Conservation (phyloP, 2,329 filamentous ascomycete genomes). For the Venturia nashicola region DNA sequence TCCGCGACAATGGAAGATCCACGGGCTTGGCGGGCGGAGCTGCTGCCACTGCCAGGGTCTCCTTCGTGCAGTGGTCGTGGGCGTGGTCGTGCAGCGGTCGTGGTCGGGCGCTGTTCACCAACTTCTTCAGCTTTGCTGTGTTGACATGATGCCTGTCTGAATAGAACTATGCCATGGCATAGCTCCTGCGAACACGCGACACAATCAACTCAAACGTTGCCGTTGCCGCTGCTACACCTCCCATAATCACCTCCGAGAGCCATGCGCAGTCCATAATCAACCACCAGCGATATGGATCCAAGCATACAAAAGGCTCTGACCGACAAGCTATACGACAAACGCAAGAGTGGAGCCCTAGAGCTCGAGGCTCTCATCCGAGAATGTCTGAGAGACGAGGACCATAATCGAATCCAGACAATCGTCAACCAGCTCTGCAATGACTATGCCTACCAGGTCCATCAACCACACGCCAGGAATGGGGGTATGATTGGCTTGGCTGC, state of each 20-base stretch:
- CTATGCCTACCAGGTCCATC: constrained; percentile 93
- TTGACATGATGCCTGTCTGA: neutral
- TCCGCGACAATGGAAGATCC: no score
- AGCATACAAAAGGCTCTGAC: constrained; percentile 84
- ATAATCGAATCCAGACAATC: constrained; percentile 70
- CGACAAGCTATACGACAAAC: constrained; percentile 97
- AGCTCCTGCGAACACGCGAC: neutral
- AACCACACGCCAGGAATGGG: constrained; percentile 91
- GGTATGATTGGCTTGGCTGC: constrained; percentile 91
- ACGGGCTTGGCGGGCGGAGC: no score
- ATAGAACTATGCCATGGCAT: neutral
- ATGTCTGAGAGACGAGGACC: constrained; percentile 62
- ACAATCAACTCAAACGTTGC: neutral
- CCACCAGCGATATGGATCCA: constrained; percentile 55
- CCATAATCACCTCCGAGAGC: neutral
- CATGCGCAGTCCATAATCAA: neutral
- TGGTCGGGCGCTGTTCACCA: no score
- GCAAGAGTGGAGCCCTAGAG: constrained; percentile 94
- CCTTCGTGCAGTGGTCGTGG: no score
- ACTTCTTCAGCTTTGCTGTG: neutral
- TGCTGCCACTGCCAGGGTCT: no score
- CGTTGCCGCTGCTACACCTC: no score
- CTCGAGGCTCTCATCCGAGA: constrained; percentile 84
- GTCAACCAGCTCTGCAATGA: constrained; percentile 96
- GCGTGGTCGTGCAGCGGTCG: no score